These are phyloP conservation scores for Dimocarpus longan DNA, from an alignment of 345 rosid species.

Conservation along the genomic window DNA sequence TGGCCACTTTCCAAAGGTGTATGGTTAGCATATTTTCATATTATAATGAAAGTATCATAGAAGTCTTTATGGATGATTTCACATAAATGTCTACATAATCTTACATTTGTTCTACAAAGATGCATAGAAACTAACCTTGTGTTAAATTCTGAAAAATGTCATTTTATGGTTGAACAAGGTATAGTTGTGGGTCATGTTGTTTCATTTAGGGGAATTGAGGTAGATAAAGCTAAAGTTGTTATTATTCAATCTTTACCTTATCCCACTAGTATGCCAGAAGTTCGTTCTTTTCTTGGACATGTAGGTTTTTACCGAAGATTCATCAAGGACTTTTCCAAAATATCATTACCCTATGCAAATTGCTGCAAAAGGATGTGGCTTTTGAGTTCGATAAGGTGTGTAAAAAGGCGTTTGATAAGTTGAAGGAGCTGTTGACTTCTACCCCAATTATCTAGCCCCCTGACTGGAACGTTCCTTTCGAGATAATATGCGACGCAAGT, in stretches of 20 bases:
- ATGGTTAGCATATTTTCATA: background rate
- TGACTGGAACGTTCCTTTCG: too few relatives aligned
- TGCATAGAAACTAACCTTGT: slow-evolving; percentile 10
- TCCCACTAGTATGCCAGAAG: background rate
- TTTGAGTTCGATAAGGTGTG: too few relatives aligned
- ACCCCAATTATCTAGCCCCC: too few relatives aligned
- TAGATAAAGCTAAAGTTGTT: background rate
- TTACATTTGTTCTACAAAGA: background rate
- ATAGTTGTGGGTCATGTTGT: background rate
- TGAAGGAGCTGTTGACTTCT: too few relatives aligned
- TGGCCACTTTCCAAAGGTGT: background rate
- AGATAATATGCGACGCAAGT: too few relatives aligned
- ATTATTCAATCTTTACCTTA: background rate
- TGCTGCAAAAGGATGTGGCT: too few relatives aligned
- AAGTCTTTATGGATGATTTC: slow-evolving; percentile 16
- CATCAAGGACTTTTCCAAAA: background rate
- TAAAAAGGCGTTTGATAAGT: too few relatives aligned
- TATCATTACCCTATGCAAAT: too few relatives aligned
- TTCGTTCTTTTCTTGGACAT: too few relatives aligned
- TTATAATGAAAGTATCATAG: background rate
- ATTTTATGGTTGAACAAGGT: background rate
- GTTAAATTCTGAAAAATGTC: slow-evolving; percentile 2
- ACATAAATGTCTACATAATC: background rate
- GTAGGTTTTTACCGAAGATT: background rate
- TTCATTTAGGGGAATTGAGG: background rate